Percentiles rank a stretch among this genome's conserved stretches.
Conservation (phyloP, 768 basidiomycete species). For the Russula virescens region DNA sequence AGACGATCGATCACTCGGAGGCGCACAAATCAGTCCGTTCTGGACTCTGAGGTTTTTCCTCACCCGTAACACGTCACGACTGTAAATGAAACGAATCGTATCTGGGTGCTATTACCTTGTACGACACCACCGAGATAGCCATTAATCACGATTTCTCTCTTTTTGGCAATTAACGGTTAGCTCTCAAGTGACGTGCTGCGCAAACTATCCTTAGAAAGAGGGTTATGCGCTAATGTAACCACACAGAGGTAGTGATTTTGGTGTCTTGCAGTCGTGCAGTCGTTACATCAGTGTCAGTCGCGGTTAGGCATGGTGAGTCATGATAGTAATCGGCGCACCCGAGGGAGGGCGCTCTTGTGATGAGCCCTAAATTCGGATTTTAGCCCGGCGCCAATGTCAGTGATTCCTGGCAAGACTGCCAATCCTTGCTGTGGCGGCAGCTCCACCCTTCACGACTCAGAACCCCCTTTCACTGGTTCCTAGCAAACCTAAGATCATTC, state of each 20-base stretch:
- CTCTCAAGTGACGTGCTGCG: neutral
- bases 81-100: neutral
- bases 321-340: neutral
- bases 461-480: constrained; percentile 15
- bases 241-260: neutral
- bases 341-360: neutral
- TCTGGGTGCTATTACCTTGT: neutral
- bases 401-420: neutral
- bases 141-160: neutral
- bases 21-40: neutral
- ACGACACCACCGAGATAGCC: neutral
- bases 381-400: constrained; percentile 2
- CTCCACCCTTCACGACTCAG: constrained; percentile 14
- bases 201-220: neutral
- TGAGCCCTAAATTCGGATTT: neutral
- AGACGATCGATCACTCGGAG: neutral
- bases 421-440: neutral
- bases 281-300: neutral
- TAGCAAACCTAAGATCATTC: neutral
- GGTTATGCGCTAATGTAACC: neutral
- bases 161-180: neutral
- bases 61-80: neutral
- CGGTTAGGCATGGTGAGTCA: constrained; percentile 7
- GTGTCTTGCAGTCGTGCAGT: neutral
- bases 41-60: neutral